These are phyloP conservation scores for Solanum chilense DNA, from an alignment of 257 asterid genomes.

Conservation along the genomic window DNA sequence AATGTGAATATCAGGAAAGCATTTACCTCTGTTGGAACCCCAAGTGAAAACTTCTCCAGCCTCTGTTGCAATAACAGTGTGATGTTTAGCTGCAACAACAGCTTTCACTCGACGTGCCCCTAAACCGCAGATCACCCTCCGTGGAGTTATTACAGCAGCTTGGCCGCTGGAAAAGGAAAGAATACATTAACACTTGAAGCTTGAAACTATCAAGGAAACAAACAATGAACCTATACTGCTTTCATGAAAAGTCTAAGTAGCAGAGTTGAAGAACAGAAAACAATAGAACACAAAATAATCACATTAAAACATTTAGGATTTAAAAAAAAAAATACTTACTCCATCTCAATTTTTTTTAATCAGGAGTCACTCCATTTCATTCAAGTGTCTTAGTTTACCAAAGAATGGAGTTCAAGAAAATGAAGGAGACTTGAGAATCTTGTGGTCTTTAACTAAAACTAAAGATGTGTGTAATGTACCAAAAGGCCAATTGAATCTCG, in stretches of 20 bases:
- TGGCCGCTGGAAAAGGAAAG: conserved; percentile 60
- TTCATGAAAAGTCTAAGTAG: background rate
- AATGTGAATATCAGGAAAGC: background rate
- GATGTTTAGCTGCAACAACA: conserved; percentile 98
- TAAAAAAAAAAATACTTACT: background rate
- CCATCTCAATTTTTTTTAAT: background rate
- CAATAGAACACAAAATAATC: background rate
- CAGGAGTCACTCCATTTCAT: background rate
- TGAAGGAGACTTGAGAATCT: background rate
- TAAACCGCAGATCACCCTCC: conserved; percentile 79
- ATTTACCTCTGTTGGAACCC: conserved; percentile 98
- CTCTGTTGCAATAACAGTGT: conserved; percentile 87
- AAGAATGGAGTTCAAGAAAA: background rate
- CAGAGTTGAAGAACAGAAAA: background rate
- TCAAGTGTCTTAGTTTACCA: background rate
- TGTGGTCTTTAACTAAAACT: background rate
- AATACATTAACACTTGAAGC: background rate
- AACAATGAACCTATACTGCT: background rate
- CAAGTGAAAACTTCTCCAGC: conserved; percentile 96
- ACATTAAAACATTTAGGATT: background rate
- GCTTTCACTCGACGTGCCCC: conserved; percentile 88
- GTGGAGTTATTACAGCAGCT: conserved; percentile 99
- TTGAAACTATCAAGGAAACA: background rate
- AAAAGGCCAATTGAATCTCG: background rate
- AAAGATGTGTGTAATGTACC: background rate